These are phyloP conservation scores for Tricholoma terreum DNA, from an alignment of 768 basidiomycete species.

Conservation along the genomic window DNA sequence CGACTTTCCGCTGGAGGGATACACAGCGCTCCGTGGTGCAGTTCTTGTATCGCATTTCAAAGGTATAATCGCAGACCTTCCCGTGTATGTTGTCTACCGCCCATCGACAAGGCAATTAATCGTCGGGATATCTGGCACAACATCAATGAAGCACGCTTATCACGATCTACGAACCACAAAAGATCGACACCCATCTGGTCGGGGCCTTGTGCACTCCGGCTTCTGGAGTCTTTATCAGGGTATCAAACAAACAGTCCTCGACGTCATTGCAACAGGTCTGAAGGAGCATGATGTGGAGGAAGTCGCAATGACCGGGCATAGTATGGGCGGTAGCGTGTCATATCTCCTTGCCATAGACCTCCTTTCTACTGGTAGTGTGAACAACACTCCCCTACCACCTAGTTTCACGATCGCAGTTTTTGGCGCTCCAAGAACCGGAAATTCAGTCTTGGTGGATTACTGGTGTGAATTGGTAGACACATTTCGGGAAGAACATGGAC, in stretches of 20 bases:
- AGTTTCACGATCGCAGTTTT: constrained; percentile 45
- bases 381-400: constrained; percentile 16
- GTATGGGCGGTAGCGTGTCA: constrained; percentile 52
- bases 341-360: constrained; percentile 50
- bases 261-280: constrained; percentile 38
- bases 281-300: constrained; percentile 34
- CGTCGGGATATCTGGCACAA: constrained; percentile 51
- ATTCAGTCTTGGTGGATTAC: constrained; percentile 36
- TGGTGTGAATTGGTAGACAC: constrained; percentile 37
- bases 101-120: constrained; percentile 44
- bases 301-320: constrained; percentile 54
- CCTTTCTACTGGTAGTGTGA: constrained; percentile 27
- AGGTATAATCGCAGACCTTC: constrained; percentile 42
- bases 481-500: constrained; percentile 34
- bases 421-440: constrained; percentile 51
- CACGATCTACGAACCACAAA: constrained; percentile 44
- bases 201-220: constrained; percentile 47
- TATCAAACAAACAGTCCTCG: constrained; percentile 30
- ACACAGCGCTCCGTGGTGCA: constrained; percentile 34
- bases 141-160: constrained; percentile 39
- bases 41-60: constrained; percentile 35
- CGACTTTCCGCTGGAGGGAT: constrained; percentile 50
- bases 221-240: constrained; percentile 54
- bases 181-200: constrained; percentile 35
- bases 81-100: constrained; percentile 46